phyloP scores from a whole-genome alignment of 768 basidiomycete species.

The Kwoniella sp. region DNA sequence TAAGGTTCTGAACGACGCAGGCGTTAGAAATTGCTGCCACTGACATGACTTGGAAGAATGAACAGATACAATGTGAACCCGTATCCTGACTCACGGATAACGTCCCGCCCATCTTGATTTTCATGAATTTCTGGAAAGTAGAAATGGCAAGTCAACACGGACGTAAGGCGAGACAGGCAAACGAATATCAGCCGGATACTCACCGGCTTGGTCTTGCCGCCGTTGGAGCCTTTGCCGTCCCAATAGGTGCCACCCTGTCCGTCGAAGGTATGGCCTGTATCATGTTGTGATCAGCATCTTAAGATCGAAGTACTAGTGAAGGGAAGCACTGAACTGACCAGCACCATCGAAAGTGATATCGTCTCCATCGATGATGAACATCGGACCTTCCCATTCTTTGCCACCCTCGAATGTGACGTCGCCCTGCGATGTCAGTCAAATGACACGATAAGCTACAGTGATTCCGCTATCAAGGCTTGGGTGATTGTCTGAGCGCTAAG shows the following conservation, averaged over 20 bases:
- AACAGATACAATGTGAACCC: no score
- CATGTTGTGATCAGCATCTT: no score
- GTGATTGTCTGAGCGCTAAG: not conserved
- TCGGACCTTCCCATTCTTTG: constrained; percentile 16
- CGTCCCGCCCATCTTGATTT: constrained; percentile 12
- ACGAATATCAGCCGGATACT: no score
- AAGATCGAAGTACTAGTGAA: no score
- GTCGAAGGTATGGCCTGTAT: constrained; percentile 11
- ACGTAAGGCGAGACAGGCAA: not conserved
- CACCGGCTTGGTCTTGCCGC: constrained; percentile 19
- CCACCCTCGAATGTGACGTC: constrained; percentile 12
- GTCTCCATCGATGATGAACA: constrained; percentile 14
- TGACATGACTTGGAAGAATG: no score
- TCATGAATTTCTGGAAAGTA: constrained; percentile 10
- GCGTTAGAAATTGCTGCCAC: no score
- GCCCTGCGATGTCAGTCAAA: not conserved
- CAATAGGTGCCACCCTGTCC: constrained; percentile 12
- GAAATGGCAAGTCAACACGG: not conserved
- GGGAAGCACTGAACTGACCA: not conserved
- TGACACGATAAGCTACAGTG: not conserved
- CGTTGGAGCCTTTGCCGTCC: constrained; percentile 14
- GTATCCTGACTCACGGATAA: constrained; percentile 18
- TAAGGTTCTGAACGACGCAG: constrained; percentile 7
- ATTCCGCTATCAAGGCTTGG: no score
- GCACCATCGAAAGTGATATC: constrained; percentile 18